Evolutionary conservation across 1,284 basidiomycete genomes (phyloP).

Genomic region (Omphalotus olearius): DNA sequence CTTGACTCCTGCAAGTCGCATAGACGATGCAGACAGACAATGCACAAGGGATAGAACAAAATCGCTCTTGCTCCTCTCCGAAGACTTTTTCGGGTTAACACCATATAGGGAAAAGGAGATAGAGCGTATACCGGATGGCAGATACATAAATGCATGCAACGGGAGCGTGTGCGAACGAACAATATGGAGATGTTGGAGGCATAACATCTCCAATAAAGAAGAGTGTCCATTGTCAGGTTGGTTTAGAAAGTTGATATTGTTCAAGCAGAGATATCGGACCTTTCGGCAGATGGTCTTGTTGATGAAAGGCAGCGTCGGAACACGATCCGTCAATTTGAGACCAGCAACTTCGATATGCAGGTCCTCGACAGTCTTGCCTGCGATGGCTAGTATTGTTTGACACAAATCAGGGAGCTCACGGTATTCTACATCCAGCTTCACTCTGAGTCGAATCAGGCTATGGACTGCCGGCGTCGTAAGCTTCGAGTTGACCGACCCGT

Average conservation of each 20-base stretch:
- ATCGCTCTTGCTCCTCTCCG: conserved; percentile 12
- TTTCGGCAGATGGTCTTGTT: conserved; percentile 4
- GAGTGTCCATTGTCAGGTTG: background rate
- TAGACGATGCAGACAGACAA: background rate
- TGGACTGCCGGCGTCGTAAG: background rate
- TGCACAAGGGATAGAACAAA: conserved; percentile 10
- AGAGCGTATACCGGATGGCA: conserved; percentile 10
- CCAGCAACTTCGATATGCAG: background rate
- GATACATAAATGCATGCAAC: conserved; percentile 7
- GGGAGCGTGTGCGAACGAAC: conserved; percentile 8
- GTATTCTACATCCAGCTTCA: background rate
- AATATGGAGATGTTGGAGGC: conserved; percentile 14
- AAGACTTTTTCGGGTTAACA: conserved; percentile 6
- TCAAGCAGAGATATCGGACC: conserved; percentile 8
- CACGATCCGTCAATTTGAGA: background rate
- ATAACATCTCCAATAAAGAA: conserved; percentile 1
- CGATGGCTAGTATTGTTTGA: background rate
- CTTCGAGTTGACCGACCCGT: background rate
- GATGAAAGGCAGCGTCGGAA: background rate
- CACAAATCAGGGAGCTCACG: background rate
- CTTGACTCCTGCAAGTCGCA: conserved; percentile 9
- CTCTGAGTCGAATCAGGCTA: background rate
- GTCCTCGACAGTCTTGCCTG: background rate
- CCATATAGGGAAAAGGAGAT: conserved; percentile 17
- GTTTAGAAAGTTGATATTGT: conserved; percentile 7